phyloP scores from a whole-genome alignment of 1,284 basidiomycete species.

The Athelia psychrophila region DNA sequence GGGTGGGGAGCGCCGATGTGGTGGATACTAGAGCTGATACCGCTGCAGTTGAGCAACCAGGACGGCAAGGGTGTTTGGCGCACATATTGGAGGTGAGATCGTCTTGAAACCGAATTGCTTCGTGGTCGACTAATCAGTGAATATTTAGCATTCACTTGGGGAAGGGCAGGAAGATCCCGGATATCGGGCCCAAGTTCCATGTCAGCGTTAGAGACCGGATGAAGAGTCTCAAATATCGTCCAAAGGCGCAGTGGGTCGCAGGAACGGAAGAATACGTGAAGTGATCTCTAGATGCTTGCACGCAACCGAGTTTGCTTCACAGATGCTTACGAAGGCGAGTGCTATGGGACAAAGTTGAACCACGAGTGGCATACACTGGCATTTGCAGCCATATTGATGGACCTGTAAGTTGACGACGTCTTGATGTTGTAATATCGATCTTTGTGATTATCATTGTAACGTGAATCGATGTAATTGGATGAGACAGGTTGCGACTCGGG shows the following conservation, averaged over 20 bases:
- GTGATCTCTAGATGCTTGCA: neutral
- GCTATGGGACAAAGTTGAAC: too few species aligned
- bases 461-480: too few species aligned
- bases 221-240: neutral
- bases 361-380: too few species aligned
- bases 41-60: conserved; percentile 32
- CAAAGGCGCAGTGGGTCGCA: neutral
- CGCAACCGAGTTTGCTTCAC: too few species aligned
- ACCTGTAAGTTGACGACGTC: neutral
- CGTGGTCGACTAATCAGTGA: neutral
- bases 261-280: neutral
- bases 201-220: neutral
- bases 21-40: conserved; percentile 44
- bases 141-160: neutral
- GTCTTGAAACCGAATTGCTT: neutral
- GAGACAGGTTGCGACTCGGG: too few species aligned
- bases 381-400: too few species aligned
- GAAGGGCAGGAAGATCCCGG: neutral
- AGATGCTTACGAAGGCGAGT: too few species aligned
- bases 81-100: conserved; percentile 25
- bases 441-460: conserved; percentile 1
- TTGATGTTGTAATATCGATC: neutral
- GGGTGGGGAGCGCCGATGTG: conserved; percentile 16
- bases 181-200: neutral
- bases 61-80: conserved; percentile 32